Evolutionary conservation across 768 basidiomycete genomes (phyloP).

Genomic region (Podaxis mareebaensis): DNA sequence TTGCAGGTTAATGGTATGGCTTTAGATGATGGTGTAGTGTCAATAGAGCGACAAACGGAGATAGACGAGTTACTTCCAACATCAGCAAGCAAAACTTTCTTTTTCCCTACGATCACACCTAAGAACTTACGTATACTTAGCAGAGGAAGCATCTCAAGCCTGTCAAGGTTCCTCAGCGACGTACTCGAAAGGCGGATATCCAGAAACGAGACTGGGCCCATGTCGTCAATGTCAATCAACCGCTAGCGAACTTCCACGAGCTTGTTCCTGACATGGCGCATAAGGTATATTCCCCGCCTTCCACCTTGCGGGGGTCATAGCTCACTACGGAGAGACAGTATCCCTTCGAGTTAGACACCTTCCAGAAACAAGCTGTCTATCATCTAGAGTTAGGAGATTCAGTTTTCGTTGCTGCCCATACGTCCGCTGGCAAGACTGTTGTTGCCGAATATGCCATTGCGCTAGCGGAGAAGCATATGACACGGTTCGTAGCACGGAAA

Average conservation of each 20-base stretch:
- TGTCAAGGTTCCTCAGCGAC: constrained; percentile 39
- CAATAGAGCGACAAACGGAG: constrained; percentile 38
- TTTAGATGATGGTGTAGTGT: constrained; percentile 17
- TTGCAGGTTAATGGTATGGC: constrained; percentile 13
- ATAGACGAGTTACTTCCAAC: constrained; percentile 82
- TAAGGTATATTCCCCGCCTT: constrained; percentile 51
- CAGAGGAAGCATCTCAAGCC: constrained; percentile 65
- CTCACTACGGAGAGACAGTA: constrained; percentile 47
- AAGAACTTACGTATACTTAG: background rate
- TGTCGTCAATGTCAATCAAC: constrained; percentile 90
- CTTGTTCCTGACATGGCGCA: constrained; percentile 97
- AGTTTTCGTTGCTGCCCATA: constrained; percentile 99
- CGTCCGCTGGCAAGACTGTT: constrained; percentile 98
- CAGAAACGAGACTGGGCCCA: constrained; percentile 98
- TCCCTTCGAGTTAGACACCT: constrained; percentile 98
- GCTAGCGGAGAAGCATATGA: constrained; percentile 97
- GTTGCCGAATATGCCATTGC: constrained; percentile 99
- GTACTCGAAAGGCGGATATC: constrained; percentile 43
- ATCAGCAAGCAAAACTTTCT: constrained; percentile 33
- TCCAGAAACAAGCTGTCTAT: constrained; percentile 98
- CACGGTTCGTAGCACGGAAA: constrained; percentile 56
- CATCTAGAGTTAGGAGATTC: constrained; percentile 97
- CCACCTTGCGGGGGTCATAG: background rate
- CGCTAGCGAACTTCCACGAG: constrained; percentile 85
- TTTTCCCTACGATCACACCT: background rate